These are phyloP conservation scores for Calonectria hawksworthii DNA, from an alignment of 2,329 filamentous ascomycete species.

Conservation along the genomic window DNA sequence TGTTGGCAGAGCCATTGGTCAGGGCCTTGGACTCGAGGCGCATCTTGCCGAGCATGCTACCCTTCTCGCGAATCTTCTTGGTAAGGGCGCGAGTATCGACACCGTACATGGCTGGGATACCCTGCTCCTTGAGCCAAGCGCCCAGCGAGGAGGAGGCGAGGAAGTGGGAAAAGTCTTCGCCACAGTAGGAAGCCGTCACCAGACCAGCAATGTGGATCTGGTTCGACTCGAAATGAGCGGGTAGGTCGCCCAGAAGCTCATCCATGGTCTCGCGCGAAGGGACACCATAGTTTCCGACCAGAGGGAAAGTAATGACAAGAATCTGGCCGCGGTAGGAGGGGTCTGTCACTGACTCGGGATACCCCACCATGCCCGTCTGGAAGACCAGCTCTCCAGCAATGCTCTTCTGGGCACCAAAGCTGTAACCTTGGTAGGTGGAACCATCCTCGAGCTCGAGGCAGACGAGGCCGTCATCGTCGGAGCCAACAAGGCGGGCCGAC, in stretches of 20 bases:
- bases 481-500: conserved; percentile 69
- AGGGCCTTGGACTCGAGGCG: conserved; percentile 73
- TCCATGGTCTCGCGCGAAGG: conserved; percentile 89
- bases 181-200: conserved; percentile 90
- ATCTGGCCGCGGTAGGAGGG: conserved; percentile 94
- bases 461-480: conserved; percentile 74
- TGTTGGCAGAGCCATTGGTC: conserved; percentile 58
- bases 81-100: conserved; percentile 95
- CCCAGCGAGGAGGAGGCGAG: conserved; percentile 92
- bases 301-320: conserved; percentile 94
- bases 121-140: conserved; percentile 96
- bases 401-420: conserved; percentile 96
- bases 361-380: conserved; percentile 99
- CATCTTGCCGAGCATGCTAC: conserved; percentile 96
- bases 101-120: conserved; percentile 92
- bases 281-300: conserved; percentile 98
- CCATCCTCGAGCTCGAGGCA: conserved; percentile 95
- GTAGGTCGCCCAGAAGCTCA: conserved; percentile 85
- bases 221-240: conserved; percentile 92
- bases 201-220: conserved; percentile 96
- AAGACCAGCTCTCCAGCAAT: conserved; percentile 98
- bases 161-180: conserved; percentile 96
- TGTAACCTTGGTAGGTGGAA: conserved; percentile 91
- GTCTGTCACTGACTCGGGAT: conserved; percentile 93
- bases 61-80: conserved; percentile 92